These are phyloP conservation scores for Talaromyces sp. DNA, from an alignment of 2,329 filamentous ascomycete species.

Conservation along the genomic window DNA sequence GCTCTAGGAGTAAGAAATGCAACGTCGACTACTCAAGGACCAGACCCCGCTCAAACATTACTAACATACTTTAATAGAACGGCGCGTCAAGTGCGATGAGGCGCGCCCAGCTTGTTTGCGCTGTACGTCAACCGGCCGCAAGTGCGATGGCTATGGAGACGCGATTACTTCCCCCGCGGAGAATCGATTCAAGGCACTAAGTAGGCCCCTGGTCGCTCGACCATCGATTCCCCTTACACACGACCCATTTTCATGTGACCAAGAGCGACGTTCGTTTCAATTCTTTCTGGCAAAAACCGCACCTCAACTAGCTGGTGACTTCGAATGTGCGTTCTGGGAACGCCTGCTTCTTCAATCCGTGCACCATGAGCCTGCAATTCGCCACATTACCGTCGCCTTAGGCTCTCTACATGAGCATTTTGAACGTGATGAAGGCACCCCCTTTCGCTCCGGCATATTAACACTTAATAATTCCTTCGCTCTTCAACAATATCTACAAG, in stretches of 20 bases:
- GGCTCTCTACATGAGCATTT: conserved; percentile 33
- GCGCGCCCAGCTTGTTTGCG: conserved; percentile 31
- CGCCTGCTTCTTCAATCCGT: conserved; percentile 26
- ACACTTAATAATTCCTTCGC: background rate
- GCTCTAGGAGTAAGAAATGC: conserved; percentile 4
- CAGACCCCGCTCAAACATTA: background rate
- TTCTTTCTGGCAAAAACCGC: conserved; percentile 36
- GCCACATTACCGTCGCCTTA: conserved; percentile 31
- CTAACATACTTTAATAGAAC: conserved; percentile 17
- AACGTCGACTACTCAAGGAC: background rate
- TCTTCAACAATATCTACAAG: conserved; percentile 1
- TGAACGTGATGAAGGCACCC: conserved; percentile 2
- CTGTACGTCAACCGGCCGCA: conserved; percentile 36
- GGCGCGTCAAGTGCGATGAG: conserved; percentile 38
- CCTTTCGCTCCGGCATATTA: background rate
- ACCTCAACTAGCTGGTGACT: conserved; percentile 26
- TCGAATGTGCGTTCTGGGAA: conserved; percentile 31
- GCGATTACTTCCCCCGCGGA: background rate
- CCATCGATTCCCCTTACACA: conserved; percentile 8
- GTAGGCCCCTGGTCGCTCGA: background rate
- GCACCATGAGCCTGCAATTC: conserved; percentile 28
- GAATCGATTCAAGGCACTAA: background rate
- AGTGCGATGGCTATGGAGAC: conserved; percentile 33
- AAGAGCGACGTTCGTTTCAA: conserved; percentile 32
- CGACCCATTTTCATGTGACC: conserved; percentile 14